Conservation (phyloP, 208 protist species). For the Trypanosoma boissoni region DNA sequence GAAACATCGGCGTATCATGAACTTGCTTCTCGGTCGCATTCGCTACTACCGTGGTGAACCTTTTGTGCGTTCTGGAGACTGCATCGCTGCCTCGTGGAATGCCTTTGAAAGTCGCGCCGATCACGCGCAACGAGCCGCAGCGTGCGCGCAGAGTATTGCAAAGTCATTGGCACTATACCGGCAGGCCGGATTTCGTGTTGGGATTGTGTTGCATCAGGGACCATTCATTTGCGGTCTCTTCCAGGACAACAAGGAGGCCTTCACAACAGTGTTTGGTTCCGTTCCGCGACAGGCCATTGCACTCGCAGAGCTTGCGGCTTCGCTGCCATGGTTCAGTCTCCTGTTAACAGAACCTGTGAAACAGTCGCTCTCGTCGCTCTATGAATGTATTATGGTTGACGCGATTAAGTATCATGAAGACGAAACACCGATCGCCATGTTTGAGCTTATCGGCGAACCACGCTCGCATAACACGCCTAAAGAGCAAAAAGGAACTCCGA, state of each 20-base stretch:
- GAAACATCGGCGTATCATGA: slow-evolving; percentile 77
- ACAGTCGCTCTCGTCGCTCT: slow-evolving; percentile 56
- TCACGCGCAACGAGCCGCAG: slow-evolving; percentile 63
- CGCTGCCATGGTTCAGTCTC: slow-evolving; percentile 44
- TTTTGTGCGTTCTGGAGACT: slow-evolving; percentile 73
- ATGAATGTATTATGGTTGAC: slow-evolving; percentile 83
- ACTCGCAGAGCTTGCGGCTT: slow-evolving; percentile 59
- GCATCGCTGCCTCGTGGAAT: slow-evolving; percentile 76
- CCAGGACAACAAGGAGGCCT: slow-evolving; percentile 75
- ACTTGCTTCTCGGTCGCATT: slow-evolving; percentile 65
- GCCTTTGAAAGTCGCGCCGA: slow-evolving; percentile 75
- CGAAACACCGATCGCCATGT: slow-evolving; percentile 60
- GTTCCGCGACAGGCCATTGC: slow-evolving; percentile 54
- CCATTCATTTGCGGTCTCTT: slow-evolving; percentile 75
- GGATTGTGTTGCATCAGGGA: slow-evolving; percentile 79
- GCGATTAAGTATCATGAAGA: slow-evolving; percentile 51
- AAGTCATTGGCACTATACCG: slow-evolving; percentile 47
- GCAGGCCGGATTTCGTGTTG: slow-evolving; percentile 58
- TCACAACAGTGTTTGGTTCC: slow-evolving; percentile 75
- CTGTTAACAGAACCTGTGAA: slow-evolving; percentile 78
- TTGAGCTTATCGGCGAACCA: slow-evolving; percentile 50
- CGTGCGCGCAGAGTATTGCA: slow-evolving; percentile 70
- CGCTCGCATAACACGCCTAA: slow-evolving; percentile 3
- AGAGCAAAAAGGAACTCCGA: not conserved
- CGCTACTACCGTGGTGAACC: slow-evolving; percentile 64